Conservation (phyloP, 2,329 filamentous ascomycete genomes). For the Allantophomopsis cytisporea region DNA sequence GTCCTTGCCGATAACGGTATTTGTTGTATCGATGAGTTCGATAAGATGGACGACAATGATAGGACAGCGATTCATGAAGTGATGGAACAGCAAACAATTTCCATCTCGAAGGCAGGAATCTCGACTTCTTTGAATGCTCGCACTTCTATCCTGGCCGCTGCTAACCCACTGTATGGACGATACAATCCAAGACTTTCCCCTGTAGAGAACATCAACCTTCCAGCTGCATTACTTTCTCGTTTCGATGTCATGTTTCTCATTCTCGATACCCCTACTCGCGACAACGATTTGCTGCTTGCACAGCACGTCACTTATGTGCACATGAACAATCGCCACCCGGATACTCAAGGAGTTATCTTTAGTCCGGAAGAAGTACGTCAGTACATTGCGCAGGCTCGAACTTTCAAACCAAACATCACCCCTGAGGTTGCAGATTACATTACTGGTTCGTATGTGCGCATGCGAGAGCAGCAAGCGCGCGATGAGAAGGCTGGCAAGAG, state of each 20-base stretch:
- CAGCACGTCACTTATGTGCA: slow-evolving; percentile 94
- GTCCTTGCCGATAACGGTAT: slow-evolving; percentile 72
- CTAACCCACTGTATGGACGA: slow-evolving; percentile 92
- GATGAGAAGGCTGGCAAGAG: slow-evolving; percentile 86
- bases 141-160: slow-evolving; percentile 88
- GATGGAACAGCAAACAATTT: slow-evolving; percentile 81
- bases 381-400: slow-evolving; percentile 86
- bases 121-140: slow-evolving; percentile 93
- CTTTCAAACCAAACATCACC: slow-evolving; percentile 77
- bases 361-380: slow-evolving; percentile 86
- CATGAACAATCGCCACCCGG: slow-evolving; percentile 90
- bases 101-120: slow-evolving; percentile 82
- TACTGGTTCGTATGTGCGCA: slow-evolving; percentile 88
- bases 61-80: slow-evolving; percentile 76
- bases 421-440: slow-evolving; percentile 87
- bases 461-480: slow-evolving; percentile 82
- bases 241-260: slow-evolving; percentile 97
- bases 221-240: slow-evolving; percentile 89
- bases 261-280: slow-evolving; percentile 82
- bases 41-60: slow-evolving; percentile 73
- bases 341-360: slow-evolving; percentile 68
- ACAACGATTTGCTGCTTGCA: slow-evolving; percentile 83
- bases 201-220: slow-evolving; percentile 97
- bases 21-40: slow-evolving; percentile 76
- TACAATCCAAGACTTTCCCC: slow-evolving; percentile 97